A percentile compares a stretch with the other conserved stretches of the same genome.
Conservation (phyloP, 2,329 filamentous ascomycete genomes). For the Colletotrichum sp. region DNA sequence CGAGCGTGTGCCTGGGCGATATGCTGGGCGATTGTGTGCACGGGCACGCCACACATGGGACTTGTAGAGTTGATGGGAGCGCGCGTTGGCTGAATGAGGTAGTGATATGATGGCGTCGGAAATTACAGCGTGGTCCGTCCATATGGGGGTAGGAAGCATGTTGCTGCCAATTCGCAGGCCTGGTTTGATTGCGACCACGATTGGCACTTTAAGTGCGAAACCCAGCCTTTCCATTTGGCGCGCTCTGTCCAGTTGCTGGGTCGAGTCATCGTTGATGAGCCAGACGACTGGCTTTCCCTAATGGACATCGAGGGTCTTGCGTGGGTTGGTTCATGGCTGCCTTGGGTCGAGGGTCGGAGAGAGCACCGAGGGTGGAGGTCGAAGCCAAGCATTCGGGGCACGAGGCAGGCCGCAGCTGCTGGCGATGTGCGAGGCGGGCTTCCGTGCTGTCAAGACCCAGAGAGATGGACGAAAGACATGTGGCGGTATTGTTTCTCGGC, state of each 20-base stretch:
- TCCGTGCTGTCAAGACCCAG: not conserved
- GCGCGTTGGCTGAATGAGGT: conserved; percentile 16
- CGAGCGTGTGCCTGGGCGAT: conserved; percentile 22
- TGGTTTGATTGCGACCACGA: conserved; percentile 5
- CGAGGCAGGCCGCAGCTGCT: not conserved
- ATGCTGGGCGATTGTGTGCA: conserved; percentile 14
- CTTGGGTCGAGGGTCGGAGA: not conserved
- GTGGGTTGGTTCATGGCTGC: not conserved
- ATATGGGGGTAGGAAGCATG: not conserved
- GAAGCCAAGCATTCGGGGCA: not conserved
- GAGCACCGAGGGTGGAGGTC: not conserved
- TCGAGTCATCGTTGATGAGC: conserved; percentile 1
- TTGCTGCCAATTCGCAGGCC: conserved; percentile 11
- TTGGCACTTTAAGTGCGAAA: not conserved
- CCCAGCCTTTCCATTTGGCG: not conserved
- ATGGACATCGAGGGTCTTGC: not conserved
- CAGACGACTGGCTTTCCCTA: not conserved
- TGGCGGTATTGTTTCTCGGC: not conserved
- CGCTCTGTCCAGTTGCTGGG: conserved; percentile 12
- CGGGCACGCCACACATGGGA: conserved; percentile 20
- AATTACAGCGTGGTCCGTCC: conserved; percentile 15
- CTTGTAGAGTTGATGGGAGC: not conserved
- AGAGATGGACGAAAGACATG: not conserved
- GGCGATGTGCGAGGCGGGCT: not conserved
- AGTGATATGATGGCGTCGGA: conserved; percentile 17